These are phyloP conservation scores for Entrophospora sp. DNA, from an alignment of 192 early-diverging fungal species.

Conservation along the genomic window DNA sequence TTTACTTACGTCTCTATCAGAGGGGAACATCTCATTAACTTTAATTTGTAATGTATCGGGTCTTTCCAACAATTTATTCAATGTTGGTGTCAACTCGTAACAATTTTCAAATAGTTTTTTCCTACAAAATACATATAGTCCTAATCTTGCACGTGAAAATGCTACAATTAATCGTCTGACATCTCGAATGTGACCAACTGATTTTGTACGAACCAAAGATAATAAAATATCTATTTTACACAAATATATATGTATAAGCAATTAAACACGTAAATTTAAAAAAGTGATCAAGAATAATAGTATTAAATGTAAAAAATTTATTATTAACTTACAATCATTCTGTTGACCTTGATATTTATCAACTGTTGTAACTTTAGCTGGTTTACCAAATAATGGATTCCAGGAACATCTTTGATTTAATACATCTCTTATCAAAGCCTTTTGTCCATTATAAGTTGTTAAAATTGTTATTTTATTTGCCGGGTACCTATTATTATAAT, in stretches of 20 bases:
- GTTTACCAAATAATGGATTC: conserved; percentile 78
- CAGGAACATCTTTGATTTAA: conserved; percentile 74
- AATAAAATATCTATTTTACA: conserved; percentile 61
- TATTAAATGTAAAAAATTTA: background rate
- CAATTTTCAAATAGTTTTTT: conserved; percentile 66
- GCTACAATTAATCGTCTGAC: conserved; percentile 89
- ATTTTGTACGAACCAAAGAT: conserved; percentile 85
- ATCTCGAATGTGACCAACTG: conserved; percentile 89
- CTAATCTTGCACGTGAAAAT: conserved; percentile 85
- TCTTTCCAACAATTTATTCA: conserved; percentile 49
- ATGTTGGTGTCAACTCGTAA: conserved; percentile 68
- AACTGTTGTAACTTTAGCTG: conserved; percentile 78
- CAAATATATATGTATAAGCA: too few species aligned
- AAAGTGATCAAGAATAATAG: background rate
- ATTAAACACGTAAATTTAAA: too few species aligned
- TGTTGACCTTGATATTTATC: conserved; percentile 97
- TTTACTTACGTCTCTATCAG: conserved; percentile 20
- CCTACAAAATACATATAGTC: conserved; percentile 88
- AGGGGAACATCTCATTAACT: conserved; percentile 40
- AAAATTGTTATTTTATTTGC: conserved; percentile 83
- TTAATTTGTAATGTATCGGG: conserved; percentile 57
- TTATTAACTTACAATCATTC: conserved; percentile 67
- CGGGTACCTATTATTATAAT: conserved; percentile 53
- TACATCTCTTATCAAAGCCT: conserved; percentile 85
- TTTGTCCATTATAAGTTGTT: conserved; percentile 97